These are phyloP conservation scores for Ustilago cynodontis DNA, from an alignment of 1,284 basidiomycete species.

Conservation along the genomic window DNA sequence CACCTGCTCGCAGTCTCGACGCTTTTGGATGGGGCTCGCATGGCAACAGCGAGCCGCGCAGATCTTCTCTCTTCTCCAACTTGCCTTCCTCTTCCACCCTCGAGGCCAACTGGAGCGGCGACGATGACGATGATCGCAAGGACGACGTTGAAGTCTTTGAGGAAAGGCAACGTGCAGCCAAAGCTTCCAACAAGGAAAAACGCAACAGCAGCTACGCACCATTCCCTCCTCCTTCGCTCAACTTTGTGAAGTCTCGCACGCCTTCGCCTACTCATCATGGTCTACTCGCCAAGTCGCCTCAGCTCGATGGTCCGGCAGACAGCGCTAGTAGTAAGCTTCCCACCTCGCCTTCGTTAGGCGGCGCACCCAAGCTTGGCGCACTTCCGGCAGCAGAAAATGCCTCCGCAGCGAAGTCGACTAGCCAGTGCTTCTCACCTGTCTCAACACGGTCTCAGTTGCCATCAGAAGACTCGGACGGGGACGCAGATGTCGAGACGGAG, in stretches of 20 bases:
- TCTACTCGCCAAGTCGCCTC: slow-evolving; percentile 32
- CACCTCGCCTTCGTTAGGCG: slow-evolving; percentile 6
- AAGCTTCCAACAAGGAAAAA: slow-evolving; percentile 37
- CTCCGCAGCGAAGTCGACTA: background rate
- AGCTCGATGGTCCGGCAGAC: slow-evolving; percentile 20
- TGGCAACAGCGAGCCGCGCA: slow-evolving; percentile 16
- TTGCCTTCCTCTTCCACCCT: slow-evolving; percentile 33
- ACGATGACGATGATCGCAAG: slow-evolving; percentile 45
- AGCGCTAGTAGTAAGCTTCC: background rate
- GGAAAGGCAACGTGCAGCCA: slow-evolving; percentile 32
- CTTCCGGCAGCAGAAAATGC: background rate
- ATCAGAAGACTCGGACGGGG: slow-evolving; percentile 40
- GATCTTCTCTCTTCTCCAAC: slow-evolving; percentile 36
- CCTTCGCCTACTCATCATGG: slow-evolving; percentile 36
- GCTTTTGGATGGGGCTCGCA: slow-evolving; percentile 44
- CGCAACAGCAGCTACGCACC: slow-evolving; percentile 22
- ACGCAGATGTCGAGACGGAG: slow-evolving; percentile 46
- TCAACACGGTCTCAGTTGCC: slow-evolving; percentile 22
- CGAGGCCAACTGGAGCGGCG: slow-evolving; percentile 51
- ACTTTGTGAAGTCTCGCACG: slow-evolving; percentile 27
- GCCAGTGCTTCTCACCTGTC: slow-evolving; percentile 26
- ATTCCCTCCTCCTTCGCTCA: slow-evolving; percentile 38
- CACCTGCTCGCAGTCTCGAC: slow-evolving; percentile 31
- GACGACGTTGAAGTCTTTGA: slow-evolving; percentile 37
- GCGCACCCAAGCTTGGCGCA: slow-evolving; percentile 9